Evolutionary conservation across 208 protist genomes (phyloP), one percentile per base, ranked within the genome.

Genomic region (Leptomonas seymouri): DNA sequence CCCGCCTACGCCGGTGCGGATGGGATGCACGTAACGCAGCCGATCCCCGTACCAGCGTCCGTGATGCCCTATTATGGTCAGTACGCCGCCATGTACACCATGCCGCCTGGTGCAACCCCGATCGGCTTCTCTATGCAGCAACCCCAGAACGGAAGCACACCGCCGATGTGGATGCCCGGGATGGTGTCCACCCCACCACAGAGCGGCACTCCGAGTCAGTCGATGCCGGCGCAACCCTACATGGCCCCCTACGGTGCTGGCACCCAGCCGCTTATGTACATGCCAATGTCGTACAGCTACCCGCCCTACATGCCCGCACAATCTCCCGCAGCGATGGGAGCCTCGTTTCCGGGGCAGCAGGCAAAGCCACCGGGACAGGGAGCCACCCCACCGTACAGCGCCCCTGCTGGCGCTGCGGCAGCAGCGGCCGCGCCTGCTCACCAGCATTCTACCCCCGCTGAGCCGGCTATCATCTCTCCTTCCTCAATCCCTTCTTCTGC

Each of bases 241-340:
- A 20, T 34, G 12, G 28, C 46, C 11, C 56, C 49, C n/a, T 76
- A 76, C 51, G 71, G 63, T 25, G 30, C 76, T 4, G 65, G 58
- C 23, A 54, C 56, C 3, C 58, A 64, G 36, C 71, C 60, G 16
- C 23, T 78, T 60, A 78, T 82, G 71, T 82, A 82, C 66, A 70
- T 85, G 67, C 56, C 58, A 11, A 18, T 67, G 23, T 68, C 66
- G 34, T 83, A 76, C 68, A 62, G 49, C 65, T 67, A 79, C 51
- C 68, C 66, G 62, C 68, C 72, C 8, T 79, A 69, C 69, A 66
- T 83, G 72, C 46, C 66, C 3, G 64, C 64, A 2, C 50, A 45
- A 41, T 30, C 68, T 21, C 71, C 80, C 0, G 27, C 74, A 16
- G 64, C 71, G n/a, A 57, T 71, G 28, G 64, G 59, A 3, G 39